Conservation (phyloP, 2,329 filamentous ascomycete genomes). For the Pseudogymnoascus destructans region DNA sequence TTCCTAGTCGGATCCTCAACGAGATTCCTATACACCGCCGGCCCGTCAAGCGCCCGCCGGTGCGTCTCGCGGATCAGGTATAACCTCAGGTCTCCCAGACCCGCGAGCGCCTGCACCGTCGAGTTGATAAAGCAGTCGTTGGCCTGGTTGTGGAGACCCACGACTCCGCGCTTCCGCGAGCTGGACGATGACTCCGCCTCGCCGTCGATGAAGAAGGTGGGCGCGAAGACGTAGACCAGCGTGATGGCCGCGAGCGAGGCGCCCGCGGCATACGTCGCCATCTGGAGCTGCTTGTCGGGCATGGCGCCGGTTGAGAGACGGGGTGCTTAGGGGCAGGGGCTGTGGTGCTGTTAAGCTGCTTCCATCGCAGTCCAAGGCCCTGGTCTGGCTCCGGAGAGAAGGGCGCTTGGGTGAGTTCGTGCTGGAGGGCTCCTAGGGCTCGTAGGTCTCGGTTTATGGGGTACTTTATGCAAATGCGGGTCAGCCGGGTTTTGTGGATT, state of each 20-base stretch:
- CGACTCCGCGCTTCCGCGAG: slow-evolving; percentile 66
- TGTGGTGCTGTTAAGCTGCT: neutral
- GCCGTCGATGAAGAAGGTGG: slow-evolving; percentile 90
- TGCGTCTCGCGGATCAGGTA: slow-evolving; percentile 91
- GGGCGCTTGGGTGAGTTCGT: neutral
- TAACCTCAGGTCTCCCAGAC: slow-evolving; percentile 73
- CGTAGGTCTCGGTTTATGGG: neutral
- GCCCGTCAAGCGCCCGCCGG: slow-evolving; percentile 65
- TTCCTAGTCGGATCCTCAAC: slow-evolving; percentile 36
- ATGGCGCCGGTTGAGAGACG: slow-evolving; percentile 32
- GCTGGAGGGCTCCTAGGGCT: slow-evolving; percentile 1
- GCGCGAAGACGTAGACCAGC: slow-evolving; percentile 91
- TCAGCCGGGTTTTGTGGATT: slow-evolving; percentile 2
- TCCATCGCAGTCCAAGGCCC: neutral
- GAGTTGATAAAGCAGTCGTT: slow-evolving; percentile 98
- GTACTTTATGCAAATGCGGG: neutral
- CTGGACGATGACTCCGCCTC: slow-evolving; percentile 45
- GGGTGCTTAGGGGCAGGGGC: neutral
- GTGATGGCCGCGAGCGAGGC: slow-evolving; percentile 90
- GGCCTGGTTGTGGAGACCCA: slow-evolving; percentile 78
- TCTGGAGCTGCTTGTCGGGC: slow-evolving; percentile 71
- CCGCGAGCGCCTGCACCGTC: slow-evolving; percentile 82
- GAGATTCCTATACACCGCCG: slow-evolving; percentile 57
- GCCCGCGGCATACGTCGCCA: slow-evolving; percentile 87
- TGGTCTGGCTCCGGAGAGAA: neutral